Evolutionary conservation across 345 rosid genomes (phyloP).

Genomic region (Carallia brachiata): DNA sequence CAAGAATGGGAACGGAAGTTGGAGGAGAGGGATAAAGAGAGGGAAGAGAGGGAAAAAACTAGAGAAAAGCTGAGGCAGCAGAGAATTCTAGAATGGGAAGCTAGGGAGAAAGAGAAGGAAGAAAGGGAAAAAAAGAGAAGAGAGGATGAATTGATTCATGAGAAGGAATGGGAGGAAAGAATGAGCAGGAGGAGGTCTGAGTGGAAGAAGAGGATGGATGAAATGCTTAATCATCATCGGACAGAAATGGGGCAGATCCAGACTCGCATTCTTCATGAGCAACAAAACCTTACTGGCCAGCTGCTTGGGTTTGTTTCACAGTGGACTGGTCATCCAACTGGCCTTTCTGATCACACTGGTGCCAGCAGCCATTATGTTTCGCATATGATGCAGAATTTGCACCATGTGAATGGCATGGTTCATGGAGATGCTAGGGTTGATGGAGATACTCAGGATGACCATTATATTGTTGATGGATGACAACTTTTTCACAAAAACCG

Average conservation of each 20-base stretch:
- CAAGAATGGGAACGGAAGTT: constrained; percentile 47
- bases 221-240: constrained; percentile 54
- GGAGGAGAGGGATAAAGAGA: constrained; percentile 56
- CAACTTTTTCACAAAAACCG: constrained; percentile 3
- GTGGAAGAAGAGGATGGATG: constrained; percentile 66
- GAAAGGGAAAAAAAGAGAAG: constrained; percentile 57
- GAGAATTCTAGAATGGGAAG: constrained; percentile 48
- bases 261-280: constrained; percentile 64
- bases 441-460: constrained; percentile 75
- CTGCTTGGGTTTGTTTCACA: constrained; percentile 68
- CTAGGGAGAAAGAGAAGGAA: constrained; percentile 58
- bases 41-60: constrained; percentile 36
- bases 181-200: constrained; percentile 53
- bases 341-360: constrained; percentile 58
- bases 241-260: constrained; percentile 70
- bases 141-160: constrained; percentile 54
- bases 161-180: constrained; percentile 70
- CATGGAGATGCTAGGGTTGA: constrained; percentile 66
- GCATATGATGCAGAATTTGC: constrained; percentile 77
- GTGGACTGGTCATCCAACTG: constrained; percentile 66
- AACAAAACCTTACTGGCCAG: constrained; percentile 62
- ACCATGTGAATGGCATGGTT: constrained; percentile 65
- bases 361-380: constrained; percentile 65
- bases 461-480: constrained; percentile 75
- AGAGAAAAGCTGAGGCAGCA: constrained; percentile 47